These are phyloP conservation scores for Alternaria sp. DNA, from an alignment of 2,329 filamentous ascomycete species.

Conservation along the genomic window DNA sequence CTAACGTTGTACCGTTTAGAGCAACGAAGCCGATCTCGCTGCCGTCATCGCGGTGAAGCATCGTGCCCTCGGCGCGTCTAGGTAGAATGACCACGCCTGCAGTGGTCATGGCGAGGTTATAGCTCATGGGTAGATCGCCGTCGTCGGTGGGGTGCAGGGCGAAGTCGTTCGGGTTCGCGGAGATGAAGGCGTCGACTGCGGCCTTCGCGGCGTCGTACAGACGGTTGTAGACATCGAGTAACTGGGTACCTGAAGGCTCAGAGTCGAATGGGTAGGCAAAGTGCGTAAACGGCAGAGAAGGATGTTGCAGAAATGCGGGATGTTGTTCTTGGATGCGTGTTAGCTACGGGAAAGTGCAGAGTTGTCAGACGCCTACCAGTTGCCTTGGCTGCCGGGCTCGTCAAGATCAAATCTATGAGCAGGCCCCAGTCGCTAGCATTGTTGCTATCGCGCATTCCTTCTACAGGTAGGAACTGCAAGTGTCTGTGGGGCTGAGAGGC, in stretches of 20 bases:
- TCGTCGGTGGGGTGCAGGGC: constrained; percentile 32
- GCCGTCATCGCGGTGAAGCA: constrained; percentile 48
- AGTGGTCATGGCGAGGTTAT: constrained; percentile 65
- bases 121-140: constrained; percentile 58
- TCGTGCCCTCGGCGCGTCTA: constrained; percentile 54
- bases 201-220: constrained; percentile 43
- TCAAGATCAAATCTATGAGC: constrained; percentile 54
- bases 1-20: constrained; percentile 64
- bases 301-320: constrained; percentile 21
- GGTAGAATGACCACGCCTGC: constrained; percentile 62
- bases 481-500: constrained; percentile 76
- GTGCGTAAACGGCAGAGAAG: constrained; percentile 56
- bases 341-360: constrained; percentile 4
- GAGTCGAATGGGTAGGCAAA: constrained; percentile 53
- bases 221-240: constrained; percentile 43
- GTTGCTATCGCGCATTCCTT: constrained; percentile 62
- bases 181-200: constrained; percentile 50
- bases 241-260: constrained; percentile 47
- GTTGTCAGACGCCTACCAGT: constrained; percentile 1
- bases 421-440: constrained; percentile 53
- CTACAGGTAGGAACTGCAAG: constrained; percentile 72
- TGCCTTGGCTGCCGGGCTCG: constrained; percentile 7
- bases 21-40: constrained; percentile 53
- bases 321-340: constrained; percentile 7
- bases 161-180: constrained; percentile 42